Percentiles rank a stretch among this genome's conserved stretches.
Evolutionary conservation across 2,329 filamentous ascomycete genomes (phyloP).

Genomic region (Penicillium capsulatum): DNA sequence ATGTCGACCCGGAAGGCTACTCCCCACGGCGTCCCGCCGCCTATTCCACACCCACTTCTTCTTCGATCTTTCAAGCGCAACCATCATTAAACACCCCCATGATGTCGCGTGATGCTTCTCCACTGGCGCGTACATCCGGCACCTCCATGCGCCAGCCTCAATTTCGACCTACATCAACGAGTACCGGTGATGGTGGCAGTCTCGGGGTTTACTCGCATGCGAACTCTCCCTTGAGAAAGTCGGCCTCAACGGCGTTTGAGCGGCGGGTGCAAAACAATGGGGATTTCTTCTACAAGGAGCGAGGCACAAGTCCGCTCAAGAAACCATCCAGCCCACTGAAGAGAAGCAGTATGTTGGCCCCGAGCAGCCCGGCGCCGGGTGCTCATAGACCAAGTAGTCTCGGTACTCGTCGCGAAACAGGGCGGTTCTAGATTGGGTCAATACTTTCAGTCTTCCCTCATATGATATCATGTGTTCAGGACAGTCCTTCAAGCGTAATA

Average conservation of each 20-base stretch:
- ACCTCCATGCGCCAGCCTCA: slow-evolving; percentile 54
- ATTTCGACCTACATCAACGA: slow-evolving; percentile 44
- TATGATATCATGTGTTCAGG: slow-evolving; percentile 4
- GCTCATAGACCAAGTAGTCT: slow-evolving; percentile 33
- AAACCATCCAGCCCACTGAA: slow-evolving; percentile 42
- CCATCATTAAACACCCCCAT: slow-evolving; percentile 37
- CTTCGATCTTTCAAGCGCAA: slow-evolving; percentile 27
- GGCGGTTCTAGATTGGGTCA: slow-evolving; percentile 24
- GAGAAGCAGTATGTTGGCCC: slow-evolving; percentile 39
- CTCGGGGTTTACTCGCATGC: slow-evolving; percentile 76
- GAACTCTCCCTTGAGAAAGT: slow-evolving; percentile 78
- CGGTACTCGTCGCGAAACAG: slow-evolving; percentile 27
- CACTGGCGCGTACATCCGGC: slow-evolving; percentile 38
- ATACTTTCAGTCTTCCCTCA: slow-evolving; percentile 5
- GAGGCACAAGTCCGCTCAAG: slow-evolving; percentile 36
- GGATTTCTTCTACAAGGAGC: slow-evolving; percentile 36
- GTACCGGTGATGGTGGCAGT: slow-evolving; percentile 64
- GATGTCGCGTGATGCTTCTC: slow-evolving; percentile 48
- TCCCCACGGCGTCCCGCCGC: slow-evolving; percentile 38
- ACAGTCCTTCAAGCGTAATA: slow-evolving; percentile 4
- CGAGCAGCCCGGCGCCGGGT: slow-evolving; percentile 29
- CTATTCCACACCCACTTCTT: slow-evolving; percentile 43
- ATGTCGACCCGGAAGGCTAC: slow-evolving; percentile 64
- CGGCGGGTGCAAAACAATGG: slow-evolving; percentile 39
- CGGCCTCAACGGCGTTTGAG: slow-evolving; percentile 57